Base-by-base conservation (phyloP, 23 red algal genomes). In the Gracilaria gracilis region DNA sequence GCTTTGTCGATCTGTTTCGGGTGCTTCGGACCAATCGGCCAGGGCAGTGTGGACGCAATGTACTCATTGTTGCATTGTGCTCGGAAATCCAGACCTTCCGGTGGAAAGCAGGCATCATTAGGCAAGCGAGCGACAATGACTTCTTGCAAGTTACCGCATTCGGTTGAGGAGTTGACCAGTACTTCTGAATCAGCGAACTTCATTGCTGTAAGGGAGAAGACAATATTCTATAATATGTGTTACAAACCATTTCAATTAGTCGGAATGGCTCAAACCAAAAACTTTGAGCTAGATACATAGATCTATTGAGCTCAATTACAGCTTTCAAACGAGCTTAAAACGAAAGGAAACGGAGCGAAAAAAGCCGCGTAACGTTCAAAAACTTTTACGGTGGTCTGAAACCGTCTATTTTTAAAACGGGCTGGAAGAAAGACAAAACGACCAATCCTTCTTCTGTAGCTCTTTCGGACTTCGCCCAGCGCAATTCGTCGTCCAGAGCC, bases 61-160 rank as follows among this genome's bases (percentile, higher is more conserved):
- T 69, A 86, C 19, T 86, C 82, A 24, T 69, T 72, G 64, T 86
- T 86, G 44, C 61, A 72, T 31, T 72, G 40, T 1, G 39, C 61
- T 34, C 82, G 82, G 73, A 72, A 72, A 86, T 74, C 40, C 38
- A 64, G 82, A 25, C 82, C 82, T 8, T 86, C 62, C 3, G 82
- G 82, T 15, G 61, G 82, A 55, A 86, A 86, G 39, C 62, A 69
- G 9, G 82, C 82, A 73, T 86, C 65, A 57, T 86, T 36, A 15
- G 82, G 62, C 64, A 82, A 55, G n/a, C 50, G 59, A 14, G 62
- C 82, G 2, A 86, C 65, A 53, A 86, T 74, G 29, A 86, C 82
- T 55, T 74, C 65, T 29, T 73, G 51, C 14, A 86, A 64, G 35
- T 27, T 32, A 14, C 37, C 82, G 64, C 82, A 86, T 61, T 86